phyloP scores from a whole-genome alignment of 2,329 filamentous ascomycete genomes.

The Thyridium curvatum region DNA sequence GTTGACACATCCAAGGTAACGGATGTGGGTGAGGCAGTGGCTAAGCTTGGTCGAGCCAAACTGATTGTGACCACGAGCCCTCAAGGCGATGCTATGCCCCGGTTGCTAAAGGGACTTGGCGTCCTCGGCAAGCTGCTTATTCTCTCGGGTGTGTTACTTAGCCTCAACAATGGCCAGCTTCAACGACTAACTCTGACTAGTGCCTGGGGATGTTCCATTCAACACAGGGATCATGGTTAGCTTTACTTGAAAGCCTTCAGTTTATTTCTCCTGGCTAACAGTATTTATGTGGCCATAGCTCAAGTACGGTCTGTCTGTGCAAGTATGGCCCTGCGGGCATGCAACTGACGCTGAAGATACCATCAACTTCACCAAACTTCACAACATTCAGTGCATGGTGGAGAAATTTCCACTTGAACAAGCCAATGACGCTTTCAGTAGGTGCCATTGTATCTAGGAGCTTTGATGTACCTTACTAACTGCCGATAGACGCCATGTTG shows the following conservation, averaged over 20 bases:
- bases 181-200: too few species aligned
- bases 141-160: constrained; percentile 16
- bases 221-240: constrained; percentile 20
- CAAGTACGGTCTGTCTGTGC: constrained; percentile 36
- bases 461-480: not conserved
- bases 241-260: constrained; percentile 3
- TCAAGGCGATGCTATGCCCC: constrained; percentile 21
- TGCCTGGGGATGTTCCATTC: constrained; percentile 33
- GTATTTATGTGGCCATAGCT: constrained; percentile 28
- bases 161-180: too few species aligned
- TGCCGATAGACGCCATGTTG: constrained; percentile 32
- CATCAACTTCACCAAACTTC: constrained; percentile 38
- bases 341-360: constrained; percentile 45
- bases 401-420: constrained; percentile 45
- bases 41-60: constrained; percentile 25
- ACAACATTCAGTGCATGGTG: constrained; percentile 43
- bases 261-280: too few species aligned
- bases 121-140: constrained; percentile 26
- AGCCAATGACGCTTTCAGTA: constrained; percentile 36
- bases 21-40: constrained; percentile 23
- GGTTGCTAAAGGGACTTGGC: constrained; percentile 24
- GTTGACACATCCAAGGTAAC: constrained; percentile 33
- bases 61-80: constrained; percentile 30
- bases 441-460: not conserved
- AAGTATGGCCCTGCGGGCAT: constrained; percentile 47